Percentiles rank a stretch among this genome's conserved stretches.
Evolutionary conservation across 805 yeast genomes (phyloP).

Genomic region (Candida chilensis): DNA sequence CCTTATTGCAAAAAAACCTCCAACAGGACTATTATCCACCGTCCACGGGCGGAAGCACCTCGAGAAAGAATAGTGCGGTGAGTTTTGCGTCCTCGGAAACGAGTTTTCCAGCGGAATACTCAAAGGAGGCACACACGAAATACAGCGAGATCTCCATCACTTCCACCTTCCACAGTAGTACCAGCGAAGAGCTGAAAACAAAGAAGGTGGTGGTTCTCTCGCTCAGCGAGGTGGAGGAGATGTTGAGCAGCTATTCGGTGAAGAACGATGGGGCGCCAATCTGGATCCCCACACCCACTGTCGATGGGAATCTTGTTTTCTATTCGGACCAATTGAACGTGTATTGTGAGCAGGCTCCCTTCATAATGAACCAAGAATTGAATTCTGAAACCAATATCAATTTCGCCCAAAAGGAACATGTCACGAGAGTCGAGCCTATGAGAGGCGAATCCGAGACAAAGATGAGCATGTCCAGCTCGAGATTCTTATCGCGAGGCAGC

Average conservation of each 20-base stretch:
- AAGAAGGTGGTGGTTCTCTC: neutral
- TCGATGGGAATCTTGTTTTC: conserved; percentile 45
- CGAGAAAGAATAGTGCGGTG: conserved; percentile 38
- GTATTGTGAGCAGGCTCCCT: conserved; percentile 51
- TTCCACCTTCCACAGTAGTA: neutral
- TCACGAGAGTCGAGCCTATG: conserved; percentile 11
- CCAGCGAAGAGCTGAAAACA: neutral
- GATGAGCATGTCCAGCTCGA: no score
- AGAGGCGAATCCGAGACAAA: conserved; percentile 4
- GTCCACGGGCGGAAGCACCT: conserved; percentile 11
- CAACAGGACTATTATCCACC: conserved; percentile 5
- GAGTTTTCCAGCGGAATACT: conserved; percentile 13
- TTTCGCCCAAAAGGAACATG: conserved; percentile 10
- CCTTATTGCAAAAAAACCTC: conserved; percentile 22
- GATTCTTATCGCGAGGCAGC: no score
- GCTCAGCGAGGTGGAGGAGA: conserved; percentile 1
- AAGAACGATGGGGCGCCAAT: conserved; percentile 16
- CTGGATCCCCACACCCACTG: conserved; percentile 59
- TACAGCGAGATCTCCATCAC: conserved; percentile 2
- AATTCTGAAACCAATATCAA: conserved; percentile 20
- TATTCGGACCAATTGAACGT: conserved; percentile 53
- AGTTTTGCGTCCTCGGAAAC: conserved; percentile 39
- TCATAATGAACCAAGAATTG: conserved; percentile 27
- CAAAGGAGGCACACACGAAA: conserved; percentile 4
- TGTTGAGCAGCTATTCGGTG: neutral